Conservation (phyloP, 2,329 filamentous ascomycete species). For the Apiospora pterosperma region DNA sequence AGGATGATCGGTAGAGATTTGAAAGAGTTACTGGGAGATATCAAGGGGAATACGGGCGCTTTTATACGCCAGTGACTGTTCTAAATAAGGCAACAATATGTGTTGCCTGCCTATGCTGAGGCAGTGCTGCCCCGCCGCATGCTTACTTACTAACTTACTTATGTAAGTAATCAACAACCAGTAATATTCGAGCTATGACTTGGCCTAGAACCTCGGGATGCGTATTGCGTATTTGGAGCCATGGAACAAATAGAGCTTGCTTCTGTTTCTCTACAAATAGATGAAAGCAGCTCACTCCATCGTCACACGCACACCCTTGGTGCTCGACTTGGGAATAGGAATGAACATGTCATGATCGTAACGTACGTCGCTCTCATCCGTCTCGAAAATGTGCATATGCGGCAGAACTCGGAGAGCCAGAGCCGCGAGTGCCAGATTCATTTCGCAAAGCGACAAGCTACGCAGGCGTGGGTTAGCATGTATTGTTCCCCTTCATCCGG, state of each 20-base stretch:
- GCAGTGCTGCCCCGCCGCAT: not conserved
- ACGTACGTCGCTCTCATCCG: slow-evolving; percentile 19
- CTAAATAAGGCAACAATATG: not conserved
- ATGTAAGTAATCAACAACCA: no score
- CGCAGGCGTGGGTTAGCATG: not conserved
- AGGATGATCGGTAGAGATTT: not conserved
- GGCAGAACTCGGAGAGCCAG: slow-evolving; percentile 20
- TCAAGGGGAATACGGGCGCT: not conserved
- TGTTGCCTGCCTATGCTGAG: not conserved
- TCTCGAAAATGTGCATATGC: slow-evolving; percentile 18
- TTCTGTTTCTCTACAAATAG: not conserved
- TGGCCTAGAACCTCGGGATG: no score
- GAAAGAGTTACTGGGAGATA: not conserved
- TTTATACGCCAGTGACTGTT: not conserved
- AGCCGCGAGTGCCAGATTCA: slow-evolving; percentile 18
- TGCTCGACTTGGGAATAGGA: slow-evolving; percentile 10
- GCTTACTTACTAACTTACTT: no score
- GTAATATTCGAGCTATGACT: no score
- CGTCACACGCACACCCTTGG: slow-evolving; percentile 9
- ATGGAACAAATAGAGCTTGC: not conserved
- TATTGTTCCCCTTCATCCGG: not conserved
- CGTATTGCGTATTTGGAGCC: no score
- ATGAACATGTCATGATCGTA: slow-evolving; percentile 25
- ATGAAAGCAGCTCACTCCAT: not conserved
- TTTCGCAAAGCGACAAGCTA: slow-evolving; percentile 21